Base-by-base conservation (phyloP, 257 asterid species). In the Ehretia macrophylla region DNA sequence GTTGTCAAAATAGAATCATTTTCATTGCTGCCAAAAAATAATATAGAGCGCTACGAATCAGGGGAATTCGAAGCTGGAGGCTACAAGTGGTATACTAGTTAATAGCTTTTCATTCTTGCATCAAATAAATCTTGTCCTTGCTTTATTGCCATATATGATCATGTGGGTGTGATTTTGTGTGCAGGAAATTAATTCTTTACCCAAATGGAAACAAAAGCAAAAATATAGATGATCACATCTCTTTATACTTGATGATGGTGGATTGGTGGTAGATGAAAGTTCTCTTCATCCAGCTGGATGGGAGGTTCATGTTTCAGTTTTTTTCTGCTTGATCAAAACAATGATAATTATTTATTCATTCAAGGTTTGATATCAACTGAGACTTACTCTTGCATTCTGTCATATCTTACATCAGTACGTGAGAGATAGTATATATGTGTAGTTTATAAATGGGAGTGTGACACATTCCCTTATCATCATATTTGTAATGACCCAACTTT, bases 151-250 rank as follows among this genome's bases (percentile, higher is more conserved):
- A 27, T 27, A 6, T 11, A 18, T 39, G 11, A 17, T 37, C 17
- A 17, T 42, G n/a, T 54, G 21, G 11, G 45, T 37, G 22, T 27
- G 55, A 8, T 17, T 9, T 38, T n/a, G 5, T 1, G 45, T 53
- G 65, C 78, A 86, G 95, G 95, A 78, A 80, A 66, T 76, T 87
- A 71, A 66, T 67, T 40, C 50, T 88, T 58, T 68, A 81, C 79
- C 96, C 85, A 16, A 77, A 76, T 51, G 96, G 95, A 48, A 79
- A 88, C 85, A 81, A 81, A 69, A 63, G 44, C 74, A 88, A 79
- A 72, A 80, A 68, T 58, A 58, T 72, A 16, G 68, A 62, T 0
- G 89, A 81, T 47, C 76, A 78, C 58, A 55, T 88, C 53, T 85
- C 96, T 65, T 4, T 79, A 0, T 79, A 85, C 75, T 65, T 88